Percentiles rank a stretch among this genome's conserved stretches.
Evolutionary conservation across 208 protist genomes (phyloP).

Genomic region (Leishmania amazonensis): DNA sequence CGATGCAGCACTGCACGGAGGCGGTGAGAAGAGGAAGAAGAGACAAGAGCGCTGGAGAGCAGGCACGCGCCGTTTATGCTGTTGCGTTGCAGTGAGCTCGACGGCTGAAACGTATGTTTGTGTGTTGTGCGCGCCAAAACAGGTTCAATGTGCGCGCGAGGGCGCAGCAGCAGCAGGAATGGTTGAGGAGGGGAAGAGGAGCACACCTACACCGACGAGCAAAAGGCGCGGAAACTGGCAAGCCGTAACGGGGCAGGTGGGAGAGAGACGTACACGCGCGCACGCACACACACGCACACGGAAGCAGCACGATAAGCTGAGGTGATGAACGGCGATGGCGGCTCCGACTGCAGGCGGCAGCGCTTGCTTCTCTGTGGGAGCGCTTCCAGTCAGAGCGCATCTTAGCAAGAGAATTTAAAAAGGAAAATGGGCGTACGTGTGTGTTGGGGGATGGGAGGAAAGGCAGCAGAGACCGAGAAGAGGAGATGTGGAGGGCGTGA

Average conservation of each 20-base stretch:
- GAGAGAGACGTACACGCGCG: neutral
- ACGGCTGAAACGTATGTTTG: neutral
- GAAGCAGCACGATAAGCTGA: neutral
- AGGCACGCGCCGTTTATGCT: neutral
- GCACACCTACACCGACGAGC: neutral
- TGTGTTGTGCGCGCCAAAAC: neutral
- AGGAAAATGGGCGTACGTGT: neutral
- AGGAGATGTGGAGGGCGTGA: neutral
- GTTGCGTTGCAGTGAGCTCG: too few species aligned
- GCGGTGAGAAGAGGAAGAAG: neutral
- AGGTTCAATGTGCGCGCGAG: neutral
- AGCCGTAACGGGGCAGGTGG: neutral
- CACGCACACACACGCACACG: neutral
- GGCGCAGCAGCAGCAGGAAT: neutral
- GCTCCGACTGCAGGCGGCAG: neutral
- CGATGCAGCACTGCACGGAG: neutral
- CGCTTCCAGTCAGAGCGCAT: neutral
- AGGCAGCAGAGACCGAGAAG: neutral
- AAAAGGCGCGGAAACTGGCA: neutral
- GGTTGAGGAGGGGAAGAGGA: neutral
- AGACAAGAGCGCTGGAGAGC: neutral
- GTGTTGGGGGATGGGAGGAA: neutral
- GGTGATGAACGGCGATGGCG: neutral
- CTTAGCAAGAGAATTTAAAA: neutral
- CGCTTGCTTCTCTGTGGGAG: neutral